Evolutionary conservation across 2,329 filamentous ascomycete species (phyloP).

Genomic region (Fusarium phyllophilum): DNA sequence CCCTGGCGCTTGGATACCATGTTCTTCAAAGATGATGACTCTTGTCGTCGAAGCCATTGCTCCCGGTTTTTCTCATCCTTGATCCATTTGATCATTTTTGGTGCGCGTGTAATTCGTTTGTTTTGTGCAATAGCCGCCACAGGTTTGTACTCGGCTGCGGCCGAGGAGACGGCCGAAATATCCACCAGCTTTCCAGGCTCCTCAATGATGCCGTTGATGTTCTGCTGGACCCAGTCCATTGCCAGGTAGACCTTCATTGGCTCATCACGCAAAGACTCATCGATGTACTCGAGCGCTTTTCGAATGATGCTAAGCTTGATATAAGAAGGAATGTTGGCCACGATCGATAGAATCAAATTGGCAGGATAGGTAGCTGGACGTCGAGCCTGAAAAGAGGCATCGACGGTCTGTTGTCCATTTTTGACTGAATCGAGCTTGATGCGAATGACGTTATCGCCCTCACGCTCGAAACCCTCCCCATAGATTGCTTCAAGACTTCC

Average conservation of each 20-base stretch:
- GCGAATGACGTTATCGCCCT: slow-evolving; percentile 73
- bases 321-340: slow-evolving; percentile 83
- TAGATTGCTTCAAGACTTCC: slow-evolving; percentile 87
- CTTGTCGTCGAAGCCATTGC: slow-evolving; percentile 77
- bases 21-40: slow-evolving; percentile 71
- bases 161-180: slow-evolving; percentile 81
- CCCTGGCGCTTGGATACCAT: slow-evolving; percentile 79
- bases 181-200: slow-evolving; percentile 85
- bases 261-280: slow-evolving; percentile 78
- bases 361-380: slow-evolving; percentile 79
- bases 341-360: slow-evolving; percentile 74
- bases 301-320: slow-evolving; percentile 90
- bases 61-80: slow-evolving; percentile 68
- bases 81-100: slow-evolving; percentile 72
- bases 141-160: slow-evolving; percentile 65
- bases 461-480: slow-evolving; percentile 73
- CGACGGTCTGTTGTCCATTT: slow-evolving; percentile 61
- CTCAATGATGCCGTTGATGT: slow-evolving; percentile 83
- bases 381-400: slow-evolving; percentile 72
- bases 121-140: slow-evolving; percentile 41
- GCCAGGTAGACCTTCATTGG: slow-evolving; percentile 90
- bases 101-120: slow-evolving; percentile 56
- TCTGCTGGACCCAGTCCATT: slow-evolving; percentile 90
- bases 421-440: slow-evolving; percentile 71
- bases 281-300: slow-evolving; percentile 76